Evolutionary conservation across 2,329 filamentous ascomycete genomes (phyloP), one percentile per base, ranked within the genome.

Genomic region (Xylaria sp.): DNA sequence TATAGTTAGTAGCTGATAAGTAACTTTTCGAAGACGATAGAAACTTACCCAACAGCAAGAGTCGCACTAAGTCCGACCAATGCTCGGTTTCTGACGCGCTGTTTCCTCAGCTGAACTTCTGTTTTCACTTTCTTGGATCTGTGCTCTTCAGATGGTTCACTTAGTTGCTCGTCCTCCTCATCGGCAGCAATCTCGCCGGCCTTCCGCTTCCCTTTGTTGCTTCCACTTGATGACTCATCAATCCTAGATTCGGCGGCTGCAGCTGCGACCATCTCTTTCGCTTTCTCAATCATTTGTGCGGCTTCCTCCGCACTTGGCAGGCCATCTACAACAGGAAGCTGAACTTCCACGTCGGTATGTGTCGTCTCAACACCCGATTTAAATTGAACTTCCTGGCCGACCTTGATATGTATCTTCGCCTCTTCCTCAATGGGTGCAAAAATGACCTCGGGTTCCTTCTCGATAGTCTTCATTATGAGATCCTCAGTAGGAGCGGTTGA

Each of bases 51-150:
- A 80, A 97, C 87, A 66, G 93, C 93, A 79, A 97, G 86, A 56
- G 93, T 96, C 66, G 93, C 93, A 71, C 91, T 93, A 62, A 98
- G 88, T 67, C 96, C 95, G 71, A 97, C 87, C 69, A 97, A 84
- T 56, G 96, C 93, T 77, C 94, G 89, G 80, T 90, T 93, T 82
- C 93, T 91, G 73, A 97, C 93, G 77, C 90, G 92, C 82, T 97
- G 92, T 82, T 93, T 94, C 80, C 91, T 91, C 73, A 97, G 80
- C 80, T 96, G 91, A 53, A 92, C 88, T 78, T 96, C 92, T 1
- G 93, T 92, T 85, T 90, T 93, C 48, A 88, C 89, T 78, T 91
- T 93, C 88, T 98, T 98, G 79, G 89, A 80, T 57, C 82, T 82
- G 4, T 82, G 85, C 62, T 84, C 82, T 49, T 84, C 83, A 17